Base-by-base conservation (phyloP, 495 filamentous ascomycete species). In the Penicillium lagena region DNA sequence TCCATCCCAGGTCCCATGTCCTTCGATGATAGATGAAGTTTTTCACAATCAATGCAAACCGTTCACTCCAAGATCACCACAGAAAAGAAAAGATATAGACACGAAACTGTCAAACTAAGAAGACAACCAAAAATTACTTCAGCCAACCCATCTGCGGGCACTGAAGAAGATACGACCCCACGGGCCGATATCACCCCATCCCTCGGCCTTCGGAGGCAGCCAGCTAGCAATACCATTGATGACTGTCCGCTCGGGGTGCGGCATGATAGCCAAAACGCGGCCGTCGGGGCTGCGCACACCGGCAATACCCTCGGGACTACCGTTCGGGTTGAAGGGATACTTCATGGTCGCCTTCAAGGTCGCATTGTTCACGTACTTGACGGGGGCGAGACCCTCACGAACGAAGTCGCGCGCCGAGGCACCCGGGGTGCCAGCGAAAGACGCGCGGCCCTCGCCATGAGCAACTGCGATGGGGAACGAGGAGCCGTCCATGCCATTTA, bases 241-340 rank as follows among this genome's bases (percentile, higher is more conserved):
- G 29, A 95, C 78, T n/a, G 90, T 95, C 7, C 91, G 78, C 69
- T 97, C 91, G 8, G 90, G 90, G 68, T 96, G 91, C 54, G 93
- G 93, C 91, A 97, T 97, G 71, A 96, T 81, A 9, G 89, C 90
- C 54, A 97, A 55, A 1, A 95, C 89, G 48, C 93, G 79, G 2
- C 93, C 93, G 59, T 96, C 84, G 40, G 67, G 71, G 53, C 78
- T 91, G 37, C 81, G 76, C 1, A 97, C 80, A 53, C 83, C 90
- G 2, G 93, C 86, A 53, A 97, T 85, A 59, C 89, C 93, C 34
- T 79, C 78, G 9, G 87, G 87, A 59, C 85, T 90, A 29, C 93
- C 93, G 62, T 96, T 97, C 12, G 93, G 90, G 69, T 98, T 98
- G 58, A 75, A 86, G 8, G 93, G 93, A 62, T 97, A 98, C 48